Conservation (phyloP, 768 basidiomycete genomes). For the Chalciporus sphaerocephalus region DNA sequence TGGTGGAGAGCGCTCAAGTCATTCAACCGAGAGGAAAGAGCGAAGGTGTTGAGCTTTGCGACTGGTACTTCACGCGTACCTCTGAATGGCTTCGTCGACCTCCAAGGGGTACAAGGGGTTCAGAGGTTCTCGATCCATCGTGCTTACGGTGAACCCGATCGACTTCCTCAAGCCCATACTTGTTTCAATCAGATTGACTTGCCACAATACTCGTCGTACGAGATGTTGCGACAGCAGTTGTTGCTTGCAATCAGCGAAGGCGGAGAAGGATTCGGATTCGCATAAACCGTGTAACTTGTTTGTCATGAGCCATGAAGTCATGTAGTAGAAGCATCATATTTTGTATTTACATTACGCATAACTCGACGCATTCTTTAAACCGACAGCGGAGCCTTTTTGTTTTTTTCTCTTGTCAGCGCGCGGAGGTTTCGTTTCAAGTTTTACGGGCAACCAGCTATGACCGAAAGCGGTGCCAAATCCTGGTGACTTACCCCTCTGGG, state of each 20-base stretch:
- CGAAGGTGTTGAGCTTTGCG: slow-evolving; percentile 96
- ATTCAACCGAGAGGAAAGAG: slow-evolving; percentile 93
- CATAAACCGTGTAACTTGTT: slow-evolving; percentile 28
- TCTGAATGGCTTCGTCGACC: slow-evolving; percentile 87
- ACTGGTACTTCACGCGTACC: slow-evolving; percentile 92
- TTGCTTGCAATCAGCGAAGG: slow-evolving; percentile 93
- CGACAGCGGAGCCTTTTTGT: too few species aligned
- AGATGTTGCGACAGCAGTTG: slow-evolving; percentile 89
- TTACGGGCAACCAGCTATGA: too few species aligned
- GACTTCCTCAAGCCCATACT: slow-evolving; percentile 86
- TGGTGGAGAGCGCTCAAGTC: slow-evolving; percentile 99
- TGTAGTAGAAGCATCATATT: slow-evolving; percentile 33
- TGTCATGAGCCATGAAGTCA: slow-evolving; percentile 3
- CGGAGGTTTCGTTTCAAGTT: too few species aligned
- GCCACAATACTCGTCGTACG: slow-evolving; percentile 92
- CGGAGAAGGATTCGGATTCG: slow-evolving; percentile 92
- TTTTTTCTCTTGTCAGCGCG: too few species aligned
- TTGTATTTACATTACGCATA: slow-evolving; percentile 32
- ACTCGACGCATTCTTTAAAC: too few species aligned
- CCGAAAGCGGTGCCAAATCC: too few species aligned
- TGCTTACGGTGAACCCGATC: slow-evolving; percentile 81
- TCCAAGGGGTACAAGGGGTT: slow-evolving; percentile 93
- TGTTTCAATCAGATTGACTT: slow-evolving; percentile 95
- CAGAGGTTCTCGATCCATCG: slow-evolving; percentile 95
- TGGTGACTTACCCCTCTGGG: too few species aligned